Evolutionary conservation across 2,329 filamentous ascomycete genomes (phyloP), one percentile per base, ranked within the genome.

Genomic region (Thelonectria blattea): DNA sequence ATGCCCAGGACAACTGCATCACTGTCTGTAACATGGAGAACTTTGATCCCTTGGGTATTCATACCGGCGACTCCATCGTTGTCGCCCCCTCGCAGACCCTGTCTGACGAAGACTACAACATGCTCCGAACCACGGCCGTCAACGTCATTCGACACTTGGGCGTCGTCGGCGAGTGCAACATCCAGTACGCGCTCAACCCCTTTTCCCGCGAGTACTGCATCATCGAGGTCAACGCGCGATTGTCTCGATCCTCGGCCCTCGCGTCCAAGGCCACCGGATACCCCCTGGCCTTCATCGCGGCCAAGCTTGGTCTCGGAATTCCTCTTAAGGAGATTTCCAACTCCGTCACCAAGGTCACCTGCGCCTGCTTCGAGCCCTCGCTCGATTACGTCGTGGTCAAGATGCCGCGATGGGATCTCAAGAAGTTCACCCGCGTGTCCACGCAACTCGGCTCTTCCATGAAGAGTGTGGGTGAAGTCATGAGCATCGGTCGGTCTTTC

Each of bases 11-110:
- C 81, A 98, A 98, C 84, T 99, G 95, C 76, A 98, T 99, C 75
- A 99, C 95, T 7, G 95, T 99, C 63, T 99, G 95, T 78, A 99
- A 99, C 82, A 98, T 99, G 95, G 95, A 99, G 81, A 99, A 99
- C 81, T 99, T 99, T 73, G 95, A 99, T 76, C 95, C 95, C 56
- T 88, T 99, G 1, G 95, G 95, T 71, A 98, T 98, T 65, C 95
- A 98, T 74, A 99, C 95, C 3, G 95, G 95, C 76, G 95, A 99
- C 75, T 98, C 94, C 12, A 97, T 99, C 67, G 95, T 99, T 53
- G 95, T 99, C 48, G 95, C 95, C 9, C 95, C 95, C 42, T 98
- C 94, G 3, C 95, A 98, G 78, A 99, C 95, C 0, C 83, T 99
- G 18, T 97, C 93, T 3, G 94, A 99, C 62, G 93, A 97, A 75